Evolutionary conservation across 1,284 basidiomycete genomes (phyloP).

Genomic region (Puccinia hordei): DNA sequence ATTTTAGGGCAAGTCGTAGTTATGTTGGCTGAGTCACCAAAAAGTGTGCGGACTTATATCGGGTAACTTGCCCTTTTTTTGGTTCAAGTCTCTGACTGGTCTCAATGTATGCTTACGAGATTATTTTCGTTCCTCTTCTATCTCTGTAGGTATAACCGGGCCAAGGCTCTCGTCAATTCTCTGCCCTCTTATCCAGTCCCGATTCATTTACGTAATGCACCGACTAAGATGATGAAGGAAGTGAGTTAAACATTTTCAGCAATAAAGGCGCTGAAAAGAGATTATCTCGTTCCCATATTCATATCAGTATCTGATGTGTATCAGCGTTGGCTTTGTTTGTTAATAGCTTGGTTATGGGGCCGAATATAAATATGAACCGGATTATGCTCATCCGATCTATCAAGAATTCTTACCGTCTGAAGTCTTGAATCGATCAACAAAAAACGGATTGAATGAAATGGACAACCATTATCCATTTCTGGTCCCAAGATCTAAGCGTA

Average conservation of each 20-base stretch:
- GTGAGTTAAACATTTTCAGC: slow-evolving; percentile 63
- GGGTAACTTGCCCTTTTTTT: slow-evolving; percentile 65
- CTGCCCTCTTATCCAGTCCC: slow-evolving; percentile 68
- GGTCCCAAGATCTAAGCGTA: not conserved
- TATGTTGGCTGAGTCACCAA: slow-evolving; percentile 78
- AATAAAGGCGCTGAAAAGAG: not conserved
- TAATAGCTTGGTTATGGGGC: slow-evolving; percentile 56
- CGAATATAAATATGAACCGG: slow-evolving; percentile 71
- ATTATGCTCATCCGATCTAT: slow-evolving; percentile 66
- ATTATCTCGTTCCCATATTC: too few species aligned
- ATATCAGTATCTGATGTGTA: not conserved
- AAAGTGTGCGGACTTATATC: slow-evolving; percentile 76
- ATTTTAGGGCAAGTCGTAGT: slow-evolving; percentile 74
- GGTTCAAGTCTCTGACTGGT: not conserved
- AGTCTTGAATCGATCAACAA: not conserved
- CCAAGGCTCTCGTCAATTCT: slow-evolving; percentile 63
- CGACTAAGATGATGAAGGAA: slow-evolving; percentile 77
- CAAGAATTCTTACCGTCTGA: slow-evolving; percentile 57
- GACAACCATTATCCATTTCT: not conserved
- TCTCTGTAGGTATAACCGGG: slow-evolving; percentile 61
- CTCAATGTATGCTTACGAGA: not conserved
- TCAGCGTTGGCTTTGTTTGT: slow-evolving; percentile 53
- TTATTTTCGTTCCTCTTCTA: not conserved
- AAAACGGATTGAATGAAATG: slow-evolving; percentile 43
- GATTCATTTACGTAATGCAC: slow-evolving; percentile 79